Conservation (phyloP, 2,329 filamentous ascomycete genomes). For the Stachybotrys chlorohalonatus region DNA sequence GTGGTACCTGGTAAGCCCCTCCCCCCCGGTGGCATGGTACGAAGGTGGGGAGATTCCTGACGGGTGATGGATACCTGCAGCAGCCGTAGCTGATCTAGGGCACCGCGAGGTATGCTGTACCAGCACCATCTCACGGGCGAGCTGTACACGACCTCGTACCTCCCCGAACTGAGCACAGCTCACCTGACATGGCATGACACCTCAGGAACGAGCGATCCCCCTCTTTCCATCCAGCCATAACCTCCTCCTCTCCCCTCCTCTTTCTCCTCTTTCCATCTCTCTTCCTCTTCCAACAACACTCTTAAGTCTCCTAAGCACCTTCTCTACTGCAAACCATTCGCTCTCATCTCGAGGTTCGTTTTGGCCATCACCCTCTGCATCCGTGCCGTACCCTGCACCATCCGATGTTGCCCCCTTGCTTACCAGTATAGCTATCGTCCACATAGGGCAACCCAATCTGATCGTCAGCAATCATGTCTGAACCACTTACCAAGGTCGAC, state of each 20-base stretch:
- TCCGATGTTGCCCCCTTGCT: not conserved
- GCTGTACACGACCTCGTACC: not conserved
- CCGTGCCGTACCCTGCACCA: not conserved
- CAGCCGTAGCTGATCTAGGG: not conserved
- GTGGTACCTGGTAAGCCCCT: not conserved
- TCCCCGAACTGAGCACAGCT: not conserved
- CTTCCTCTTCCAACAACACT: not conserved
- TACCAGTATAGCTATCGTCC: constrained; percentile 15
- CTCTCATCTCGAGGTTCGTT: constrained; percentile 8
- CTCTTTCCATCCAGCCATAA: not conserved
- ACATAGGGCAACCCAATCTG: constrained; percentile 5
- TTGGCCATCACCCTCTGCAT: not conserved
- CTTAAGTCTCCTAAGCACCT: not conserved
- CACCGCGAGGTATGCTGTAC: not conserved
- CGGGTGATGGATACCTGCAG: not conserved
- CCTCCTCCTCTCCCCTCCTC: not conserved
- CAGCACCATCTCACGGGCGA: not conserved
- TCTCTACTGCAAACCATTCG: constrained; percentile 1
- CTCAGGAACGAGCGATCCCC: not conserved
- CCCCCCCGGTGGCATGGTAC: not conserved
- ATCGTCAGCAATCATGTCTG: constrained; percentile 22
- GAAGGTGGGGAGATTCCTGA: not conserved
- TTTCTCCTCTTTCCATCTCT: not conserved
- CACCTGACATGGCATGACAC: not conserved
- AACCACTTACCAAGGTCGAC: constrained; percentile 77